Evolutionary conservation across 2,329 filamentous ascomycete species (phyloP).

Genomic region (Canariomyces notabilis): DNA sequence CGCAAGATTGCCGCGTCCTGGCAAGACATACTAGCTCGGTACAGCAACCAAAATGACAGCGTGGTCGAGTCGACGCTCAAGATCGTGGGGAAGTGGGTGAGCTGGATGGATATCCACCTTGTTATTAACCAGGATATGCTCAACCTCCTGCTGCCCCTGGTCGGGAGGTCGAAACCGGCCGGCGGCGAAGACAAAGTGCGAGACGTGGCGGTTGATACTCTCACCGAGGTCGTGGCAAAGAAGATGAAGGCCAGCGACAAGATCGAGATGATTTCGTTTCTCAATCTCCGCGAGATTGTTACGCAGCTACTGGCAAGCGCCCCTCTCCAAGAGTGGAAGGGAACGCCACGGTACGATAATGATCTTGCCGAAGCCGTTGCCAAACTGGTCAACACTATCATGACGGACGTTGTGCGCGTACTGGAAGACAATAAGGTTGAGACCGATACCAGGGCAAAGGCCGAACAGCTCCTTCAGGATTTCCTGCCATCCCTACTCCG

Average conservation of each 20-base stretch:
- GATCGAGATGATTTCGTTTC: slow-evolving; percentile 84
- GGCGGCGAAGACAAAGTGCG: slow-evolving; percentile 71
- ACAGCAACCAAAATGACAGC: slow-evolving; percentile 62
- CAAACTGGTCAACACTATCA: slow-evolving; percentile 87
- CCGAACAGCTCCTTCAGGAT: slow-evolving; percentile 73
- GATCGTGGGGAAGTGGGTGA: slow-evolving; percentile 94
- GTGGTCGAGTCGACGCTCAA: slow-evolving; percentile 85
- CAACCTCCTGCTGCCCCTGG: slow-evolving; percentile 75
- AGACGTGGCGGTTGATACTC: slow-evolving; percentile 86
- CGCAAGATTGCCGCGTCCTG: slow-evolving; percentile 83
- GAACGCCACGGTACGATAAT: slow-evolving; percentile 84
- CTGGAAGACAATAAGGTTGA: slow-evolving; percentile 64
- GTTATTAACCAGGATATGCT: slow-evolving; percentile 89
- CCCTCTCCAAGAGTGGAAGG: slow-evolving; percentile 70
- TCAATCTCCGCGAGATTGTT: slow-evolving; percentile 82
- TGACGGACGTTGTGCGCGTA: slow-evolving; percentile 81
- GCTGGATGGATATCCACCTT: slow-evolving; percentile 95
- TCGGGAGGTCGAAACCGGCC: slow-evolving; percentile 64
- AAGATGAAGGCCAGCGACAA: slow-evolving; percentile 96
- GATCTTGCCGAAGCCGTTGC: slow-evolving; percentile 93
- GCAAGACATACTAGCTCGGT: slow-evolving; percentile 82
- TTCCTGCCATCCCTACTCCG: slow-evolving; percentile 85
- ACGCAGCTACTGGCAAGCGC: slow-evolving; percentile 80
- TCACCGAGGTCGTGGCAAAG: slow-evolving; percentile 94
- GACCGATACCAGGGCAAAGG: slow-evolving; percentile 62